Percentiles rank a stretch among this genome's conserved stretches.
phyloP scores from a whole-genome alignment of 148 eudicot genomes.

The Silene conica region DNA sequence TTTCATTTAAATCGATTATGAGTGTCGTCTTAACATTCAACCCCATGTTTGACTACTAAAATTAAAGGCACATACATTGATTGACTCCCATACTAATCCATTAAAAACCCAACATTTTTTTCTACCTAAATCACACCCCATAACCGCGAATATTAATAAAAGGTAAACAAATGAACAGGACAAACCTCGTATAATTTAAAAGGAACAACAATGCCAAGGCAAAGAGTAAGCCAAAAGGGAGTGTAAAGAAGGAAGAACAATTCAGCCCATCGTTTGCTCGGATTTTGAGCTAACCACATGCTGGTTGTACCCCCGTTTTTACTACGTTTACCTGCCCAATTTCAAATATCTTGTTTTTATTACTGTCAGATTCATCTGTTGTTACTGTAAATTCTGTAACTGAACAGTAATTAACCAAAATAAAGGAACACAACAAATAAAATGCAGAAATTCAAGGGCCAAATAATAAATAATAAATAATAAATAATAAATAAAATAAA shows the following conservation, averaged over 20 bases:
- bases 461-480: not conserved
- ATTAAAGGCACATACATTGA: no score
- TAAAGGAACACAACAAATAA: not conserved
- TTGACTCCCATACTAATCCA: no score
- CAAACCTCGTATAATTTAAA: constrained; percentile 81
- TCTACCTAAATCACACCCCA: no score
- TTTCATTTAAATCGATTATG: no score
- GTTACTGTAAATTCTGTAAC: not conserved
- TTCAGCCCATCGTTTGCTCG: constrained; percentile 97
- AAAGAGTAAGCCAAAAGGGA: constrained; percentile 93
- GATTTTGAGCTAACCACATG: constrained; percentile 67
- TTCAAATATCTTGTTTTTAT: not conserved
- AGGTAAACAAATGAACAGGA: not conserved
- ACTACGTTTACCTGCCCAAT: constrained; percentile 19
- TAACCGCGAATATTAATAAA: no score
- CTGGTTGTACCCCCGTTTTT: constrained; percentile 11
- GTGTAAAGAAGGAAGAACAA: constrained; percentile 78
- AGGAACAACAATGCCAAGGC: constrained; percentile 90
- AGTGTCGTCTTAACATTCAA: no score
- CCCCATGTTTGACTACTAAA: no score
- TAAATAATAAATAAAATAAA: no score
- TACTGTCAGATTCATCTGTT: not conserved
- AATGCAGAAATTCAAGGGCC: not conserved
- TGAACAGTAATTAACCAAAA: not conserved
- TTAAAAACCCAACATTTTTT: no score